Evolutionary conservation across 2,329 filamentous ascomycete species (phyloP).

Genomic region (Periconia digitata): DNA sequence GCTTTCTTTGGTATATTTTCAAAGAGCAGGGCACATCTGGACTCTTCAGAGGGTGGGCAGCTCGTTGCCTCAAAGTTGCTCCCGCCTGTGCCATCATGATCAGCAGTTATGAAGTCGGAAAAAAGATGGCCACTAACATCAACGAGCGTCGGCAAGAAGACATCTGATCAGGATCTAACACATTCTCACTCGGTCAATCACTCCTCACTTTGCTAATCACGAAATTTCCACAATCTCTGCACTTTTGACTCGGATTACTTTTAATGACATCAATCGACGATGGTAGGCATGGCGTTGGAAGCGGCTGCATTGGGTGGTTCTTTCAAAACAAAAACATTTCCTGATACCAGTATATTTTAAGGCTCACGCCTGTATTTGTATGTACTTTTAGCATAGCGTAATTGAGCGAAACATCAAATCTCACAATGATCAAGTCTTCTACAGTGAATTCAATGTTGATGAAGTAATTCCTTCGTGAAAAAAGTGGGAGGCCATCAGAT

Average conservation of each 20-base stretch:
- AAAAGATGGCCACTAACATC: constrained; percentile 76
- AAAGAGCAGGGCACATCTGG: constrained; percentile 77
- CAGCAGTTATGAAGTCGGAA: constrained; percentile 94
- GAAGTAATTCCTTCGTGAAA: too few relatives aligned
- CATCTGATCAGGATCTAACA: neutral
- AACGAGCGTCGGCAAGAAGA: constrained; percentile 59
- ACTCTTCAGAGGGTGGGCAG: constrained; percentile 88
- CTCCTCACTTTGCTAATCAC: too few relatives aligned
- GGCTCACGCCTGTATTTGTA: neutral
- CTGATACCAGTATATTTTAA: neutral
- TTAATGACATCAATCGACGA: neutral
- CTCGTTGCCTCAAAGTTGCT: constrained; percentile 89
- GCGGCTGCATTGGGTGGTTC: neutral
- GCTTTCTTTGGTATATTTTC: constrained; percentile 89
- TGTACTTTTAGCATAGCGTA: neutral
- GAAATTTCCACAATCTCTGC: too few relatives aligned
- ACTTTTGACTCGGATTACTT: neutral
- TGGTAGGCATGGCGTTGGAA: neutral
- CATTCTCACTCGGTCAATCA: too few relatives aligned
- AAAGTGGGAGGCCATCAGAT: too few relatives aligned
- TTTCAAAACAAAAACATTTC: neutral
- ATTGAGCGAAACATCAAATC: neutral
- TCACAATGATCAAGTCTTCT: too few relatives aligned
- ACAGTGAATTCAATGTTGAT: neutral
- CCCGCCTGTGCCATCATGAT: constrained; percentile 99